Conservation (phyloP, 495 filamentous ascomycete genomes). For the Penicillium simplicissimum region DNA sequence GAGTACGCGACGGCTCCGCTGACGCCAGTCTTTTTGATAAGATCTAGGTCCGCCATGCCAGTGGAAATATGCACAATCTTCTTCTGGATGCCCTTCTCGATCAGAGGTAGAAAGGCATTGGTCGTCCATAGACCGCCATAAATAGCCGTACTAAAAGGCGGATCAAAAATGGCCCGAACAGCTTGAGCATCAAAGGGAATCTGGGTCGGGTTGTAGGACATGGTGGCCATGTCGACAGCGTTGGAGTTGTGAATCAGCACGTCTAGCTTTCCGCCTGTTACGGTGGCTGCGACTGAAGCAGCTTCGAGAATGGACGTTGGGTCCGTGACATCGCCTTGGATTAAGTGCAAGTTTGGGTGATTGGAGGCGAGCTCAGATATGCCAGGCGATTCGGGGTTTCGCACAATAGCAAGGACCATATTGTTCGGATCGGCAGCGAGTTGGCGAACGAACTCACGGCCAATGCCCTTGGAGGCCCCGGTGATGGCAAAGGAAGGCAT, state of each 20-base stretch:
- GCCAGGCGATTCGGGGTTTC: conserved; percentile 37
- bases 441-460: conserved; percentile 56
- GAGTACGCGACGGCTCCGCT: conserved; percentile 32
- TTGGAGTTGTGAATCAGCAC: conserved; percentile 50
- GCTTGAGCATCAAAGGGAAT: conserved; percentile 25
- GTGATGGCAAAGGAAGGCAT: conserved; percentile 59
- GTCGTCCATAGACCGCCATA: conserved; percentile 27
- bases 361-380: conserved; percentile 22
- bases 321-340: conserved; percentile 45
- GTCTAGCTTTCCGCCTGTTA: conserved; percentile 46
- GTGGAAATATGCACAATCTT: conserved; percentile 49
- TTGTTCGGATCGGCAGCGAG: conserved; percentile 44
- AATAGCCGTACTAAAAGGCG: conserved; percentile 17
- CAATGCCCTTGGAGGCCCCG: conserved; percentile 57
- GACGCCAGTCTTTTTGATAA: conserved; percentile 33
- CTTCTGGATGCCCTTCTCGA: conserved; percentile 46
- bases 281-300: conserved; percentile 35
- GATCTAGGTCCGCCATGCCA: conserved; percentile 45
- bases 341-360: conserved; percentile 43
- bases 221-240: conserved; percentile 26
- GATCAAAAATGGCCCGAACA: conserved; percentile 13
- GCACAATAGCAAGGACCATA: conserved; percentile 51
- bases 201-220: conserved; percentile 19
- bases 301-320: conserved; percentile 44
- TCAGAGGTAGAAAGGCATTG: conserved; percentile 47